Conservation (phyloP, 257 asterid species). For the Parsonsia alboflavescens region DNA sequence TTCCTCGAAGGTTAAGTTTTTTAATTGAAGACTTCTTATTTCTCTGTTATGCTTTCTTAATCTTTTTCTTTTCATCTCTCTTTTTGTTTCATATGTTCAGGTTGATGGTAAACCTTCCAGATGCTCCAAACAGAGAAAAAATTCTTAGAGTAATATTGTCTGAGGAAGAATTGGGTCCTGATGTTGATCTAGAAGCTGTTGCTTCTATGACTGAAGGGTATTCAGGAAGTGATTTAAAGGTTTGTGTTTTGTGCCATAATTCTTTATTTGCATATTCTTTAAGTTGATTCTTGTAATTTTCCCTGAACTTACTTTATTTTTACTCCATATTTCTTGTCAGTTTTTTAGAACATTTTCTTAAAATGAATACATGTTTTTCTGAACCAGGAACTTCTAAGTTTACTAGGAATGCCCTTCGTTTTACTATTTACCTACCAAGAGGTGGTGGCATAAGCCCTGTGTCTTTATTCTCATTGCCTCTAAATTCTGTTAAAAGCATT, state of each 20-base stretch:
- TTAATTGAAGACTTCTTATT: neutral
- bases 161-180: constrained; percentile 65
- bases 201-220: constrained; percentile 88
- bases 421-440: neutral
- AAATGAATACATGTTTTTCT: neutral
- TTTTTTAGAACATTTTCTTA: neutral
- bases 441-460: neutral
- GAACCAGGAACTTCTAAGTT: neutral
- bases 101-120: constrained; percentile 90
- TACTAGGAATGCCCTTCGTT: neutral
- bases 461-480: neutral
- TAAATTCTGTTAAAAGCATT: neutral
- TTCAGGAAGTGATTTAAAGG: constrained; percentile 98
- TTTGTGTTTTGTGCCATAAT: constrained; percentile 23
- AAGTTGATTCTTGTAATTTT: neutral
- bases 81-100: constrained; percentile 36
- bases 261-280: constrained; percentile 1
- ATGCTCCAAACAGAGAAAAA: constrained; percentile 66
- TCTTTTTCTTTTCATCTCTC: neutral
- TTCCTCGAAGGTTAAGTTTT: constrained; percentile 63
- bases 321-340: neutral
- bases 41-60: neutral
- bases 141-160: constrained; percentile 60
- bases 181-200: constrained; percentile 63
- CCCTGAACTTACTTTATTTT: neutral